phyloP scores from a whole-genome alignment of 2,329 filamentous ascomycete genomes.

The Fusarium lyarnte region DNA sequence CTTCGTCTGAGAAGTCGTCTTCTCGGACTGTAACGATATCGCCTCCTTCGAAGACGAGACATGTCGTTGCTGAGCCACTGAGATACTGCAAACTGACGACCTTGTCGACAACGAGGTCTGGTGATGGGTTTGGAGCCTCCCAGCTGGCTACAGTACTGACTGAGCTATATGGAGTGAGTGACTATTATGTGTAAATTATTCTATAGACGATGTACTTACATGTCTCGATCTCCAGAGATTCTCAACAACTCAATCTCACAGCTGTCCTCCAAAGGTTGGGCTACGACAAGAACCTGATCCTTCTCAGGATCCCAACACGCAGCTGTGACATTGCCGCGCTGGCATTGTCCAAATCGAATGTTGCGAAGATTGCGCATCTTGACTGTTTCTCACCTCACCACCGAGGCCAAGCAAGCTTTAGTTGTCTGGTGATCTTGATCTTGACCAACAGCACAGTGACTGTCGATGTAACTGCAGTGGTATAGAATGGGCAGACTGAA shows the following conservation, averaged over 20 bases:
- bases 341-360: conserved; percentile 74
- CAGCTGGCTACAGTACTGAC: conserved; percentile 75
- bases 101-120: conserved; percentile 77
- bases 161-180: conserved; percentile 40
- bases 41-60: conserved; percentile 86
- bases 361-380: conserved; percentile 89
- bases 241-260: conserved; percentile 77
- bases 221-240: conserved; percentile 56
- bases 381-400: neutral
- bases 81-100: conserved; percentile 87
- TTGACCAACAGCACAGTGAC: neutral
- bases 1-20: conserved; percentile 53
- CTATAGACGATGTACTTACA: conserved; percentile 49
- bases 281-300: conserved; percentile 82
- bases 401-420: neutral
- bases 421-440: neutral
- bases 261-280: conserved; percentile 79
- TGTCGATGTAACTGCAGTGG: neutral
- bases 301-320: conserved; percentile 86
- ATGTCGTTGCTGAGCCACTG: conserved; percentile 79
- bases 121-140: conserved; percentile 85
- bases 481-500: conserved; percentile 29
- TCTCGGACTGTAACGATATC: conserved; percentile 90
- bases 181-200: neutral
- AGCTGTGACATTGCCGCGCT: conserved; percentile 73